Conservation (phyloP, 2,329 filamentous ascomycete genomes). For the Pseudopyricularia javanii region DNA sequence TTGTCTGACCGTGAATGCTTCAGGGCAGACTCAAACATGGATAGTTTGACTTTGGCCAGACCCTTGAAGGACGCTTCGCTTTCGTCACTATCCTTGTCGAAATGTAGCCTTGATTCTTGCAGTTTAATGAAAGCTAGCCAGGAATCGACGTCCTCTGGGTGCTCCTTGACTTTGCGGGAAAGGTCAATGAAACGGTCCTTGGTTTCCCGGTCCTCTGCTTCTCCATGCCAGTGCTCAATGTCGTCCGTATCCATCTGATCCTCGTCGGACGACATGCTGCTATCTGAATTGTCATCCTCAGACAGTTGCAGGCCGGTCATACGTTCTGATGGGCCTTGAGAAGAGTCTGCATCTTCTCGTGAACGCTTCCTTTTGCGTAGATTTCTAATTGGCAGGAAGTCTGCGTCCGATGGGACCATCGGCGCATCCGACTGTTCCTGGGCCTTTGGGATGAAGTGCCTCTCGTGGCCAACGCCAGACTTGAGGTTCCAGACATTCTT, state of each 20-base stretch:
- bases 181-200: constrained; percentile 48
- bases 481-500: constrained; percentile 19
- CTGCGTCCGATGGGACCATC: constrained; percentile 15
- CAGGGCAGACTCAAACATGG: constrained; percentile 69
- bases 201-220: constrained; percentile 21
- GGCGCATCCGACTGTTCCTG: background rate
- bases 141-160: constrained; percentile 53
- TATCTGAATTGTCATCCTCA: constrained; percentile 36
- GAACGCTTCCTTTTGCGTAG: constrained; percentile 29
- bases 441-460: background rate
- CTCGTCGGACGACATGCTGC: constrained; percentile 23
- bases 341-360: constrained; percentile 13
- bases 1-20: constrained; percentile 32
- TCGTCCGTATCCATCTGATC: constrained; percentile 19
- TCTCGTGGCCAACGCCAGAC: constrained; percentile 25
- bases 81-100: background rate
- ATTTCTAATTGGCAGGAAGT: constrained; percentile 34
- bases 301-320: constrained; percentile 48
- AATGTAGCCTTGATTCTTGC: constrained; percentile 43
- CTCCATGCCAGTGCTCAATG: constrained; percentile 9
- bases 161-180: constrained; percentile 47
- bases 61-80: constrained; percentile 38
- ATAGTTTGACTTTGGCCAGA: constrained; percentile 67
- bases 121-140: constrained; percentile 75
- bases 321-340: constrained; percentile 18